Evolutionary conservation across 768 basidiomycete species (phyloP), one percentile per base, ranked within the genome.

Genomic region (Termitomyces sp.): DNA sequence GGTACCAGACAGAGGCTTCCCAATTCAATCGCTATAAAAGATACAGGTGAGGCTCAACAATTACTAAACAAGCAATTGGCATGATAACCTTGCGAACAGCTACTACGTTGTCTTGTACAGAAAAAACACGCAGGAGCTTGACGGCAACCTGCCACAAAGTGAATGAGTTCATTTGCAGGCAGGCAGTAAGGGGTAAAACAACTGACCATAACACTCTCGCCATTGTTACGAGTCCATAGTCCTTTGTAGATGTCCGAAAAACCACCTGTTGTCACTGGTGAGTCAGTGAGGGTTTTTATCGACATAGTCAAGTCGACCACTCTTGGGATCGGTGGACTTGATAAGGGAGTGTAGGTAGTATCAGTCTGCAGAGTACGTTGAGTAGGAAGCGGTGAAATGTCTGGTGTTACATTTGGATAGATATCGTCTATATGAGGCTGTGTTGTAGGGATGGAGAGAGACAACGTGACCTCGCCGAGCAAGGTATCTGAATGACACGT

Each of bases 201-300:
- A 15, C 54, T 7, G 46, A 68, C 64, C 5, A 65, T 55, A 1
- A 63, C 50, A 2, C 61, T 57, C 53, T 64, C 55, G 22, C 65
- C 51, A 28, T 59, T 33, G 60, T 52, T 66, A 8, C 20, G 11
- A 38, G 58, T 58, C 70, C 79, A 79, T 18, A 73, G 63, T 16
- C 81, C 81, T 52, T 74, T 74, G 71, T 80, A 80, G 36, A 83
- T 81, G 62, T 83, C 81, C 15, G 81, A 78, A 50, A 80, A 78
- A 1, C 79, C 78, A 0, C 82, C 81, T 55, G 78, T 78, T 35
- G 73, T 79, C n/a, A 80, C 75, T 1, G 80, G 76, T 12, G 67
- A 68, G 8, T 57, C 55, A 1, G 70, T 67, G 0, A 65, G 65
- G 0, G 71, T 75, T 49, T 62, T 69, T 1, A 77, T 60, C 35